These are phyloP conservation scores for Musa troglodytarum DNA, from an alignment of 176 grass and related monocot genomes.

Conservation along the genomic window DNA sequence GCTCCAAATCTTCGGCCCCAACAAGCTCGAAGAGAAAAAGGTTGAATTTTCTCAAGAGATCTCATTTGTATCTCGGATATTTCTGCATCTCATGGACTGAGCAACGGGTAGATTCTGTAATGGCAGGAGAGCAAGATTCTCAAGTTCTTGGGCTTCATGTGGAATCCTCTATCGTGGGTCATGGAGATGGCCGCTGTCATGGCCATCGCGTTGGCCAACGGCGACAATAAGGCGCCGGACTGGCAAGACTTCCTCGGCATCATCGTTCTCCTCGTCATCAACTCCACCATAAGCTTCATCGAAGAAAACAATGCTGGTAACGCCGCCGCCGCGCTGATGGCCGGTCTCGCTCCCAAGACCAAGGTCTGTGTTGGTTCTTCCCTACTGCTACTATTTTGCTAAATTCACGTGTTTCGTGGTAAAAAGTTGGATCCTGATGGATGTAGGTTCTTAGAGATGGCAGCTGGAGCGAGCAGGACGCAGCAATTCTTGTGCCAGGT, in stretches of 20 bases:
- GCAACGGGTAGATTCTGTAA: neutral
- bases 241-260: constrained; percentile 97
- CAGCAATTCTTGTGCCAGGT: constrained; percentile 62
- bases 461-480: constrained; percentile 57
- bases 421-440: neutral
- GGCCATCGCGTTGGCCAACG: constrained; percentile 71
- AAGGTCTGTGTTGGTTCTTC: constrained; percentile 21
- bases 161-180: constrained; percentile 92
- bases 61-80: neutral
- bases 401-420: neutral
- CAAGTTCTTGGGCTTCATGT: constrained; percentile 92
- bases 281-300: constrained; percentile 74
- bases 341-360: constrained; percentile 63
- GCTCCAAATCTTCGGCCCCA: constrained; percentile 58
- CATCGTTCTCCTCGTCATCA: constrained; percentile 51
- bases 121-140: constrained; percentile 70
- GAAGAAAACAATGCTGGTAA: constrained; percentile 87
- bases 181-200: constrained; percentile 84
- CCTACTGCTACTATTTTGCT: neutral
- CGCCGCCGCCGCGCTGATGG: constrained; percentile 83
- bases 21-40: constrained; percentile 96
- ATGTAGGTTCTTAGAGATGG: constrained; percentile 59
- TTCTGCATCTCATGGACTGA: neutral
- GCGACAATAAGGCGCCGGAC: constrained; percentile 44
- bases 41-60: constrained; percentile 7